Evolutionary conservation across 2,329 filamentous ascomycete species (phyloP).

Genomic region (Sphaerostilbella broomeana): DNA sequence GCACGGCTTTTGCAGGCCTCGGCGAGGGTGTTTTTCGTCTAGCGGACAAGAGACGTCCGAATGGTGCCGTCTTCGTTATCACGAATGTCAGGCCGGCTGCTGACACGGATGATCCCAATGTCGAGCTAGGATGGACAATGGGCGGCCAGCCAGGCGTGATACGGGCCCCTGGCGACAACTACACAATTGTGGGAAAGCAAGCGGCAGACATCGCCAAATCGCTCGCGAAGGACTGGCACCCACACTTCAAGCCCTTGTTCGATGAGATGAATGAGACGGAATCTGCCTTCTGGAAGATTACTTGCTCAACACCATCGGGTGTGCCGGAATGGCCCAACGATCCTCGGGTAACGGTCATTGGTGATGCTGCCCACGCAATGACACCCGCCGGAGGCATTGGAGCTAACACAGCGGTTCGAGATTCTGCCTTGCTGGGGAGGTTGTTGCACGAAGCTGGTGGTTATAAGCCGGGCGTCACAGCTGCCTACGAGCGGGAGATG

Average conservation of each 20-base stretch:
- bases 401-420: conserved; percentile 50
- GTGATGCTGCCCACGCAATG: conserved; percentile 53
- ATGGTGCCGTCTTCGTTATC: conserved; percentile 48
- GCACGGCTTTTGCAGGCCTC: conserved; percentile 52
- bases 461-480: conserved; percentile 45
- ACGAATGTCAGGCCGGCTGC: conserved; percentile 55
- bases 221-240: conserved; percentile 49
- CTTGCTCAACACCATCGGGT: conserved; percentile 52
- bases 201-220: conserved; percentile 53
- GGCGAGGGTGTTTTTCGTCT: conserved; percentile 59
- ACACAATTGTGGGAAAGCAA: conserved; percentile 47
- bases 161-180: conserved; percentile 52
- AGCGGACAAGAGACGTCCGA: conserved; percentile 38
- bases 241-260: conserved; percentile 48
- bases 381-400: conserved; percentile 51
- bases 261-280: conserved; percentile 51
- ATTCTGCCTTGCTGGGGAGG: conserved; percentile 48
- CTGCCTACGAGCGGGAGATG: conserved; percentile 57
- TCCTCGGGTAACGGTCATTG: conserved; percentile 51
- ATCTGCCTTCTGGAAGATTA: conserved; percentile 62
- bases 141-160: conserved; percentile 51
- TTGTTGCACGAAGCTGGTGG: conserved; percentile 47
- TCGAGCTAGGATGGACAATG: conserved; percentile 60
- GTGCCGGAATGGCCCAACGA: conserved; percentile 56
- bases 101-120: conserved; percentile 51